phyloP scores from a whole-genome alignment of 805 yeast species.

The Priceomyces haplophilus region DNA sequence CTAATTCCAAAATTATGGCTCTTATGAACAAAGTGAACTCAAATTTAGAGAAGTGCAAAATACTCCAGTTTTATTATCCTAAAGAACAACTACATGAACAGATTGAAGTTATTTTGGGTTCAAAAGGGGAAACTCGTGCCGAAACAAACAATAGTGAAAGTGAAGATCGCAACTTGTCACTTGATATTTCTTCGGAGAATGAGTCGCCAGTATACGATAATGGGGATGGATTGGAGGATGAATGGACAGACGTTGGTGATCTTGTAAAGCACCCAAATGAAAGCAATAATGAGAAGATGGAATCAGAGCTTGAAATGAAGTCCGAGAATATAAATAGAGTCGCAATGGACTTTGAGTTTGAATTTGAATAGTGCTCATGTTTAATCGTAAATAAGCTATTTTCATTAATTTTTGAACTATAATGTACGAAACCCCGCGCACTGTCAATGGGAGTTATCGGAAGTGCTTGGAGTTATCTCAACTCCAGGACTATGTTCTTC shows the following conservation, averaged over 20 bases:
- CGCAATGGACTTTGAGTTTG: slow-evolving; percentile 7
- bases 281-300: neutral
- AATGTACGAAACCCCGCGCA: neutral
- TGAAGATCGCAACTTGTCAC: slow-evolving; percentile 1
- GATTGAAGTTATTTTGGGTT: slow-evolving; percentile 6
- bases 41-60: slow-evolving; percentile 21
- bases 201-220: neutral
- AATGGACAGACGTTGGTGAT: neutral
- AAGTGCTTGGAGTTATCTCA: neutral
- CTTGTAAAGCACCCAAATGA: neutral
- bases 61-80: slow-evolving; percentile 24
- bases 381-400: neutral
- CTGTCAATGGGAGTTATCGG: neutral
- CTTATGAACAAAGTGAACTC: slow-evolving; percentile 11
- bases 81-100: slow-evolving; percentile 15
- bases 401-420: neutral
- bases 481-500: neutral
- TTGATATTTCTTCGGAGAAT: neutral
- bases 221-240: slow-evolving; percentile 2
- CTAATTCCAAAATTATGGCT: slow-evolving; percentile 8
- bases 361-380: slow-evolving; percentile 6
- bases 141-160: slow-evolving; percentile 3
- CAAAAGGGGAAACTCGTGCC: neutral
- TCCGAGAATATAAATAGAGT: neutral
- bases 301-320: neutral